Base-by-base conservation (phyloP, 208 protist species). In the Vickermania spadyakhi region DNA sequence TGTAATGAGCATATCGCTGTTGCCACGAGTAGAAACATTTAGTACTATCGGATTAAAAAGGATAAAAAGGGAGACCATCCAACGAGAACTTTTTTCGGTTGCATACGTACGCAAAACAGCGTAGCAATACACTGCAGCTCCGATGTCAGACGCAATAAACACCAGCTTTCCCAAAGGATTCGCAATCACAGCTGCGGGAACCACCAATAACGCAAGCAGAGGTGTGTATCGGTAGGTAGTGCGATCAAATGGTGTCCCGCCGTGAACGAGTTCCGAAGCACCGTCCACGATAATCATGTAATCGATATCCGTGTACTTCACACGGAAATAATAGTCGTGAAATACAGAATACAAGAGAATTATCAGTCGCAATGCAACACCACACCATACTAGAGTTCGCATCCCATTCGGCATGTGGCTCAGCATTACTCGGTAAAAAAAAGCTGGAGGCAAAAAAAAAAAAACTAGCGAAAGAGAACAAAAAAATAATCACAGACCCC, bases 261-360 rank as follows among this genome's bases (percentile, higher is more conserved):
- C 95, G 18, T 68, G 21, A n/a, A 80, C 64, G 64, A 97, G 83
- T 25, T 84, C 73, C 49, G 52, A n/a, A 4, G 96, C 92, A 3
- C 91, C 96, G 61, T 98, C 96, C 2, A 96, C 89, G 60, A 98
- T 91, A 50, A 98, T 97, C 72, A 80, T 78, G 69, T 98, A 98
- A 75, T 98, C 96, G 25, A 98, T 96, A 69, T 98, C 96, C 3
- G 95, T 98, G 66, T 97, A 98, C 77, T 97, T 96, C 21, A 98
- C 84, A 7, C 76, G 64, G 31, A 91, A 89, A 51, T 70, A 66
- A 23, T 58, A 36, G 60, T 97, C 94, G 29, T 96, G 86, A 52
- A 84, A 91, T 2, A 68, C 59, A 28, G 86, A 75, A 66, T 94
- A 97, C 3, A 79, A 22, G 11, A 96, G 61, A 18, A 97, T 63